Percentiles rank a stretch among this genome's conserved stretches.
Conservation (phyloP, 148 eudicot genomes). For the Vaccinium darrowii region DNA sequence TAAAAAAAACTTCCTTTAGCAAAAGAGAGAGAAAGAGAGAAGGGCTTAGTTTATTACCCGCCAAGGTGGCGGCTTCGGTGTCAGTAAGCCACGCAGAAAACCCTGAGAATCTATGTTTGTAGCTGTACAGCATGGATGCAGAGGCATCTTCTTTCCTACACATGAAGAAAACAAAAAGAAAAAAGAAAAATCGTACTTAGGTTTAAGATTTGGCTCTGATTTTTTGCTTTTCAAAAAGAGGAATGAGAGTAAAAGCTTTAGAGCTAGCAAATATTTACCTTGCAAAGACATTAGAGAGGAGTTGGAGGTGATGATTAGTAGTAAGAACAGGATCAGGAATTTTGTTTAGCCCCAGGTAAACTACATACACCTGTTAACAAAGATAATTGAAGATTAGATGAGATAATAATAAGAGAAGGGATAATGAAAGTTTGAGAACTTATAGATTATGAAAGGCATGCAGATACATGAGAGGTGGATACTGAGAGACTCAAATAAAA, state of each 20-base stretch:
- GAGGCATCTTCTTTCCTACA: constrained; percentile 43
- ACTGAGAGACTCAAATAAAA: constrained; percentile 28
- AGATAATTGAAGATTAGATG: neutral
- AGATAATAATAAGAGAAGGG: neutral
- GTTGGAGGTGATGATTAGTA: constrained; percentile 35
- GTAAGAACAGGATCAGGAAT: constrained; percentile 36
- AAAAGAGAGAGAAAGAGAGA: neutral
- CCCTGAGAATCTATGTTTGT: constrained; percentile 52
- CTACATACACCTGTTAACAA: constrained; percentile 41
- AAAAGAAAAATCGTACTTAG: neutral
- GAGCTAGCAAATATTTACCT: constrained; percentile 25
- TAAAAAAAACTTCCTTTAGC: neutral
- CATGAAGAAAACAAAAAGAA: neutral
- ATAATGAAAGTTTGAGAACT: constrained; percentile 9
- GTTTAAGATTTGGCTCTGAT: neutral
- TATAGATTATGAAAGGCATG: neutral
- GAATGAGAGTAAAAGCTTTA: neutral
- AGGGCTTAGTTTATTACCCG: constrained; percentile 27
- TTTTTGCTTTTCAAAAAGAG: neutral
- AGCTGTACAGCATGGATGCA: constrained; percentile 45
- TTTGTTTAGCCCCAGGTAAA: constrained; percentile 42
- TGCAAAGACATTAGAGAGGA: constrained; percentile 37
- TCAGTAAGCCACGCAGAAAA: constrained; percentile 45
- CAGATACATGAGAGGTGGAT: constrained; percentile 32
- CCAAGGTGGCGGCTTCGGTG: constrained; percentile 41